phyloP scores from a whole-genome alignment of 495 filamentous ascomycete species.

The Penicillium alfredii region DNA sequence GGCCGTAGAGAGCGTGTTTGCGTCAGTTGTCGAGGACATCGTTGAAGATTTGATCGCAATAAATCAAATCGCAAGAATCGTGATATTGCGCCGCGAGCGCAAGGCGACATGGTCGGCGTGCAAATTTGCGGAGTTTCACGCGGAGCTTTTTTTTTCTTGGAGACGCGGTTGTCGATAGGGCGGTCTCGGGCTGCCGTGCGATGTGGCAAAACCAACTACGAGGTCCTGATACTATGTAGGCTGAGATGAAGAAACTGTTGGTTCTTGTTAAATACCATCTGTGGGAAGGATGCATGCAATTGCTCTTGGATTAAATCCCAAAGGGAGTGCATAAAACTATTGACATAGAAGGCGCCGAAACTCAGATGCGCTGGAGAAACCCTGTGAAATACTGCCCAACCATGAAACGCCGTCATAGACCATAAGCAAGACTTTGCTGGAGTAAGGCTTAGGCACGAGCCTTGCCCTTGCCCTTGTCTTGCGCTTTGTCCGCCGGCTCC shows the following conservation, averaged over 20 bases:
- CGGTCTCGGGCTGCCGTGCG: not conserved
- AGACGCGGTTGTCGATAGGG: slow-evolving; percentile 20
- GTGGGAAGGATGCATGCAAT: too few species aligned
- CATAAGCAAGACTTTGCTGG: slow-evolving; percentile 5
- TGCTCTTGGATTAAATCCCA: not conserved
- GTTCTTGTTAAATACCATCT: too few species aligned
- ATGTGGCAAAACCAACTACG: not conserved
- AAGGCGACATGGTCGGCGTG: slow-evolving; percentile 28
- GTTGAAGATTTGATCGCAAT: not conserved
- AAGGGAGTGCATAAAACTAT: slow-evolving; percentile 1
- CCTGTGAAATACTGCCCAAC: slow-evolving; percentile 1
- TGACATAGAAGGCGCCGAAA: slow-evolving; percentile 9
- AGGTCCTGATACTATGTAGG: not conserved
- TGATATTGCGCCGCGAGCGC: slow-evolving; percentile 24
- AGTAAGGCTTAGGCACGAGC: slow-evolving; percentile 25
- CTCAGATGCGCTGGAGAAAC: slow-evolving; percentile 5
- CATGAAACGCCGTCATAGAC: slow-evolving; percentile 18
- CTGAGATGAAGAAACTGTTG: too few species aligned
- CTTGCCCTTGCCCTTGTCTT: slow-evolving; percentile 40
- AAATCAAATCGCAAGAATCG: slow-evolving; percentile 9
- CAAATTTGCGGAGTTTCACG: slow-evolving; percentile 13
- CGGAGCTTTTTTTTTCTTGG: slow-evolving; percentile 19
- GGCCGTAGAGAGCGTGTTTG: too few species aligned
- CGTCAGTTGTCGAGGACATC: not conserved
- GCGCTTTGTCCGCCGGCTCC: slow-evolving; percentile 21